Evolutionary conservation across 352 stramenopile genomes (phyloP), one percentile per base, ranked within the genome.

Genomic region (Phytophthora hibernalis): DNA sequence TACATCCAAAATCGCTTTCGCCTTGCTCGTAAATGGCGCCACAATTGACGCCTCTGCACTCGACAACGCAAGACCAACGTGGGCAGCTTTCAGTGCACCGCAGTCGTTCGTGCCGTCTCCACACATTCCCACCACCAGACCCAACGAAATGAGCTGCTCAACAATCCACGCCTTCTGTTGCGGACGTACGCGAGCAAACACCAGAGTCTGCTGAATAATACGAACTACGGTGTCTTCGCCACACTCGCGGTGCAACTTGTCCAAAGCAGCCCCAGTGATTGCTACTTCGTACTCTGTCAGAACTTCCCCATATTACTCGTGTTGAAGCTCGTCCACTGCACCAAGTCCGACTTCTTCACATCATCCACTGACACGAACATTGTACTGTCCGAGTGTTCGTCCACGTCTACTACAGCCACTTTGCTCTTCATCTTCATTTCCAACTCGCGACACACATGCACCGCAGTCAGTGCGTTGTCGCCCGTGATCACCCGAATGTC

Each of bases 11-110:
- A 97, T 90, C 8, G 57, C 71, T 54, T 96, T 96, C 28, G 84
- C 73, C 37, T 92, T 81, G 62, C 84, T 96, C 5, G 91, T 97
- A 64, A 97, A 97, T 22, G 90, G 90, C 28, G 90, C 74, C 35
- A 97, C 87, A 33, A 91, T 85, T 31, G 84, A 95, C 1, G 90
- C 92, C 56, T 98, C 90, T 1, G 89, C 84, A 54, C 82, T 81
- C 11, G 83, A 94, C 5, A 98, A 70, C 18, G 92, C 89, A 33
- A 97, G 60, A 0, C 91, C 91, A 3, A 95, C 84, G 56, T 97
- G 91, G 9, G 91, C 91, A 15, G 82, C 77, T 54, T 92, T 95
- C 9, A 97, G 51, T 3, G 88, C 88, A 12, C 90, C 88, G 56
- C 88, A 96, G 67, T 97, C 90, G 74, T 97, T 97, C 2, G 73